phyloP scores from a whole-genome alignment of 768 basidiomycete species.

The Candolleomyces aberdarensis region DNA sequence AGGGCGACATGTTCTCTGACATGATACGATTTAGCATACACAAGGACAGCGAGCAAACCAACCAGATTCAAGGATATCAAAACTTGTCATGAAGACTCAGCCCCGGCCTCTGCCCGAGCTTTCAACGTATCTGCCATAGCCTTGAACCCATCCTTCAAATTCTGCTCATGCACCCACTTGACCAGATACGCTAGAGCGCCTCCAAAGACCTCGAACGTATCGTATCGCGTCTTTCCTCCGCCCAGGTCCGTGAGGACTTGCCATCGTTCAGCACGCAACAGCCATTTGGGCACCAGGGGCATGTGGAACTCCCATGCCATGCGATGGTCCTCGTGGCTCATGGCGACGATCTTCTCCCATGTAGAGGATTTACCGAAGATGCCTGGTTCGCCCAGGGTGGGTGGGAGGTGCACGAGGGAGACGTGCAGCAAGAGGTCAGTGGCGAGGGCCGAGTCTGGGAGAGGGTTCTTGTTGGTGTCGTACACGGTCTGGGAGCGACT shows the following conservation, averaged over 20 bases:
- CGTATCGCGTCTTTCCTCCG: conserved; percentile 58
- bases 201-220: conserved; percentile 57
- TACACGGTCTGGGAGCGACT: conserved; percentile 42
- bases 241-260: conserved; percentile 47
- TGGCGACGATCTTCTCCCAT: conserved; percentile 41
- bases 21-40: too few relatives aligned
- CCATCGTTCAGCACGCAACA: conserved; percentile 60
- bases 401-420: conserved; percentile 51
- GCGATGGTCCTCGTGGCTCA: conserved; percentile 54
- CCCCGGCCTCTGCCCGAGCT: not conserved
- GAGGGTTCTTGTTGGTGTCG: conserved; percentile 33
- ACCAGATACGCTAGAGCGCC: not conserved
- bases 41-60: too few relatives aligned
- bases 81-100: not conserved
- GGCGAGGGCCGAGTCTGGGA: conserved; percentile 46
- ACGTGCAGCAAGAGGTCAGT: conserved; percentile 49
- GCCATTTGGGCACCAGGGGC: conserved; percentile 34
- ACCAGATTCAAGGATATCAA: too few relatives aligned
- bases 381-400: conserved; percentile 45
- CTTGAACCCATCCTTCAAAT: not conserved
- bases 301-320: conserved; percentile 48
- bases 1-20: too few relatives aligned
- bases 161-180: not conserved
- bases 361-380: conserved; percentile 35
- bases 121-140: not conserved